Conservation (phyloP, 2,329 filamentous ascomycete genomes). For the Stachybotrys echinatus region DNA sequence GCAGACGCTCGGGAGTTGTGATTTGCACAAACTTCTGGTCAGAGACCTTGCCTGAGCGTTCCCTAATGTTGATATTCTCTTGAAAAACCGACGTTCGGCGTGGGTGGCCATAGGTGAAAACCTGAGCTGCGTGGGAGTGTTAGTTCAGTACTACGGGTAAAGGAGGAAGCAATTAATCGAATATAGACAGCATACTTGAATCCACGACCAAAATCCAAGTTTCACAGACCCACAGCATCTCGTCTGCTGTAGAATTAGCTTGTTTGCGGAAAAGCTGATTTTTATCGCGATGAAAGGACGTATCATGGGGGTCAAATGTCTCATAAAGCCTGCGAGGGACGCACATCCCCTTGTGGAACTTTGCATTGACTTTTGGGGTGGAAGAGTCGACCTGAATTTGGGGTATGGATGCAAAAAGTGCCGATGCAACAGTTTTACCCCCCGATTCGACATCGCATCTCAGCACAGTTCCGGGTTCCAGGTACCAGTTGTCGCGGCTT, state of each 20-base stretch:
- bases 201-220: slow-evolving; percentile 4
- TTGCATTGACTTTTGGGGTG: background rate
- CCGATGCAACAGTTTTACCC: background rate
- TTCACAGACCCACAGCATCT: slow-evolving; percentile 2
- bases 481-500: slow-evolving; percentile 1
- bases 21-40: background rate
- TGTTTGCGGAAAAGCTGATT: slow-evolving; percentile 2
- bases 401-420: slow-evolving; percentile 1
- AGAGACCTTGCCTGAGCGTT: background rate
- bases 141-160: background rate
- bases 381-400: slow-evolving; percentile 1
- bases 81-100: background rate
- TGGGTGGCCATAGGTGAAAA: slow-evolving; percentile 1
- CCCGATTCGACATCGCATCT: slow-evolving; percentile 1
- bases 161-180: too few species aligned
- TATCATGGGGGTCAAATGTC: slow-evolving; percentile 1
- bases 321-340: slow-evolving; percentile 3
- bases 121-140: background rate
- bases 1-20: slow-evolving; percentile 1
- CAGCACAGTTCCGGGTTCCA: slow-evolving; percentile 2
- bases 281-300: slow-evolving; percentile 3
- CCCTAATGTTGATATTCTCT: slow-evolving; percentile 1
- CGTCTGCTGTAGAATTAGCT: background rate
- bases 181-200: slow-evolving; percentile 1
- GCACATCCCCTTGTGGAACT: slow-evolving; percentile 2